Conservation (phyloP, 2,329 filamentous ascomycete species). For the Xylariales sp. region DNA sequence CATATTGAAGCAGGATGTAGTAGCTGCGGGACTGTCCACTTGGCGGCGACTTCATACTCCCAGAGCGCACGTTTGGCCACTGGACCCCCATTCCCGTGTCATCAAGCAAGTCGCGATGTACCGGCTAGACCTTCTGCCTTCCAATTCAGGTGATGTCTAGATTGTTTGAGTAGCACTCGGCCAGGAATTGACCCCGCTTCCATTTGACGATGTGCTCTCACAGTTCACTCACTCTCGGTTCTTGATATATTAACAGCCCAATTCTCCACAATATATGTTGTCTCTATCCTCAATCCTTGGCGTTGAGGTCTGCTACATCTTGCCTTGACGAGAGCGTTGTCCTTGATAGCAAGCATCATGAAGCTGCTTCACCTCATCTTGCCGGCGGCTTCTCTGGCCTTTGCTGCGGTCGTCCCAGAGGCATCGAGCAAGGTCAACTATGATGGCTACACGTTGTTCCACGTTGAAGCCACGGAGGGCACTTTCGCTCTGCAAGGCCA, state of each 20-base stretch:
- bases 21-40: too few species aligned
- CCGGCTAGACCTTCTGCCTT: conserved; percentile 1
- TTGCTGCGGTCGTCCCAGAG: conserved; percentile 8
- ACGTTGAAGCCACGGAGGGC: conserved; percentile 16
- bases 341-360: conserved; percentile 6
- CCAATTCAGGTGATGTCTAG: neutral
- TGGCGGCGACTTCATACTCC: neutral
- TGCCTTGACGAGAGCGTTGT: too few species aligned
- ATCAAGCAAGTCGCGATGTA: neutral
- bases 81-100: neutral
- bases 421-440: conserved; percentile 22
- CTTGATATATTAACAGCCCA: too few species aligned
- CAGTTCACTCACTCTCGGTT: too few species aligned
- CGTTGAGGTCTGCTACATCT: neutral
- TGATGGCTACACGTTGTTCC: conserved; percentile 29
- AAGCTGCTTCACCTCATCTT: conserved; percentile 6
- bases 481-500: conserved; percentile 14
- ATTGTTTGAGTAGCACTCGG: neutral
- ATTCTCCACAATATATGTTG: neutral
- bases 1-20: too few species aligned
- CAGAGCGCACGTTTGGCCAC: neutral
- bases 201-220: too few species aligned
- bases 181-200: neutral
- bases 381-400: conserved; percentile 9
- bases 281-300: neutral